phyloP scores from a whole-genome alignment of 2,329 filamentous ascomycete genomes.

The Paraconiothyrium brasiliense region DNA sequence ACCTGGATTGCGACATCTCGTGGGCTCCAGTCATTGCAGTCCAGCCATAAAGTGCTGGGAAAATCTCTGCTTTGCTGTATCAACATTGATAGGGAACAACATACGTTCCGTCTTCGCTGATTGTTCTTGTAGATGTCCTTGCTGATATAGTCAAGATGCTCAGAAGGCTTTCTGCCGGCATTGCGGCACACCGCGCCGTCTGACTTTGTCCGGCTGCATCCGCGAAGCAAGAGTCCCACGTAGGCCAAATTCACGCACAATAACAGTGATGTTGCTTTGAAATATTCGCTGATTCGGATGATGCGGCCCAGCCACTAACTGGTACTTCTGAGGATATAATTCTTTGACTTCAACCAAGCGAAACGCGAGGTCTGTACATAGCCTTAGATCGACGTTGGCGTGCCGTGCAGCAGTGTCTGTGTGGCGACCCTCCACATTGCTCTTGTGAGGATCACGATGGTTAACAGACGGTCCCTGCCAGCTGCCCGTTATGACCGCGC shows the following conservation, averaged over 20 bases:
- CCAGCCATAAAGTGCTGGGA: slow-evolving; percentile 23
- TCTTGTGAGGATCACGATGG: slow-evolving; percentile 24
- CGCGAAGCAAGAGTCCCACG: slow-evolving; percentile 21
- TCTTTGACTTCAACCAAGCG: slow-evolving; percentile 4
- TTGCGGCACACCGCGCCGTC: slow-evolving; percentile 34
- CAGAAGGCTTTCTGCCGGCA: slow-evolving; percentile 26
- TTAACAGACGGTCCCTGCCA: slow-evolving; percentile 26
- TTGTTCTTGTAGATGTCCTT: slow-evolving; percentile 26
- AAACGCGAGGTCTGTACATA: background rate
- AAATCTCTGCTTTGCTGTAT: slow-evolving; percentile 17
- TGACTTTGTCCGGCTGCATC: slow-evolving; percentile 27
- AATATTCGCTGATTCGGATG: slow-evolving; percentile 24
- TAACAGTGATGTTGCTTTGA: slow-evolving; percentile 19
- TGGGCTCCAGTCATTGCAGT: slow-evolving; percentile 21
- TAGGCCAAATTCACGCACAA: slow-evolving; percentile 14
- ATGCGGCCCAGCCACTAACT: slow-evolving; percentile 13
- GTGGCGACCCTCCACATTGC: slow-evolving; percentile 26
- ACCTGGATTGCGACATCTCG: slow-evolving; percentile 21
- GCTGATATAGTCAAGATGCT: slow-evolving; percentile 23
- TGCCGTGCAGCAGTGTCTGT: slow-evolving; percentile 9
- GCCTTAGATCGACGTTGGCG: background rate
- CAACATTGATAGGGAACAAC: slow-evolving; percentile 15
- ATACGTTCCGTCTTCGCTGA: slow-evolving; percentile 23
- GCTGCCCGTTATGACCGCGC: slow-evolving; percentile 23
- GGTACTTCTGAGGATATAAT: slow-evolving; percentile 7